Evolutionary conservation across 495 filamentous ascomycete genomes (phyloP).

Genomic region (Aspergillus campestris): DNA sequence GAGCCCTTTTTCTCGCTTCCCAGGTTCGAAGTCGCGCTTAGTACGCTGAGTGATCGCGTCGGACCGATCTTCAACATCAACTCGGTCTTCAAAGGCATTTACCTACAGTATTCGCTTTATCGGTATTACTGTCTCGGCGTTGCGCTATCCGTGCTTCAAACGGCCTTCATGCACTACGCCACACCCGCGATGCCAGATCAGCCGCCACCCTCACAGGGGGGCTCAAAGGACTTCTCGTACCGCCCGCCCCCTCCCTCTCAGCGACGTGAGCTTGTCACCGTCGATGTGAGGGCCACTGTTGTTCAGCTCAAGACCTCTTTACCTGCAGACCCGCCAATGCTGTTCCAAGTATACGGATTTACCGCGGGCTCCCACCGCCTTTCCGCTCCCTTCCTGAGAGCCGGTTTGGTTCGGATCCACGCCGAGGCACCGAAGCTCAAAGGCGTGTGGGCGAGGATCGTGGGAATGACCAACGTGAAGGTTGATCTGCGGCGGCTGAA

Average conservation of each 20-base stretch:
- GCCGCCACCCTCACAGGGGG: background rate
- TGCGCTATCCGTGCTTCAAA: conserved; percentile 64
- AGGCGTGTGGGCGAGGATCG: conserved; percentile 72
- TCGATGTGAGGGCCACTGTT: conserved; percentile 71
- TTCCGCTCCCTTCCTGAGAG: conserved; percentile 66
- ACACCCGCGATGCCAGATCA: conserved; percentile 8
- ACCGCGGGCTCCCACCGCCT: conserved; percentile 80
- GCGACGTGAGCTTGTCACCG: conserved; percentile 59
- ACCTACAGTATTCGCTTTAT: conserved; percentile 86
- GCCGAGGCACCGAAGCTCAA: conserved; percentile 75
- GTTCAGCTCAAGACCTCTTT: conserved; percentile 83
- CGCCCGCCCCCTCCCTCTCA: conserved; percentile 21
- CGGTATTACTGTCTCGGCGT: conserved; percentile 87
- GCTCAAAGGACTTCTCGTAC: conserved; percentile 2
- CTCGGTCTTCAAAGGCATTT: conserved; percentile 66
- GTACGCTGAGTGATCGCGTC: conserved; percentile 74
- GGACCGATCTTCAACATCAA: conserved; percentile 84
- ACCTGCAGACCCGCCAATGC: conserved; percentile 78
- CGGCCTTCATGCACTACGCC: conserved; percentile 54
- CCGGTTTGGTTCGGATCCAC: conserved; percentile 72
- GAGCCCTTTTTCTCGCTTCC: conserved; percentile 84
- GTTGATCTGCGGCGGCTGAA: conserved; percentile 70
- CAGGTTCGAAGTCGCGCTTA: conserved; percentile 75
- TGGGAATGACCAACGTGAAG: conserved; percentile 72
- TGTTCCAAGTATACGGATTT: conserved; percentile 78